Evolutionary conservation across 2,329 filamentous ascomycete genomes (phyloP), one percentile per base, ranked within the genome.

Genomic region (Bipolaris zeicola): DNA sequence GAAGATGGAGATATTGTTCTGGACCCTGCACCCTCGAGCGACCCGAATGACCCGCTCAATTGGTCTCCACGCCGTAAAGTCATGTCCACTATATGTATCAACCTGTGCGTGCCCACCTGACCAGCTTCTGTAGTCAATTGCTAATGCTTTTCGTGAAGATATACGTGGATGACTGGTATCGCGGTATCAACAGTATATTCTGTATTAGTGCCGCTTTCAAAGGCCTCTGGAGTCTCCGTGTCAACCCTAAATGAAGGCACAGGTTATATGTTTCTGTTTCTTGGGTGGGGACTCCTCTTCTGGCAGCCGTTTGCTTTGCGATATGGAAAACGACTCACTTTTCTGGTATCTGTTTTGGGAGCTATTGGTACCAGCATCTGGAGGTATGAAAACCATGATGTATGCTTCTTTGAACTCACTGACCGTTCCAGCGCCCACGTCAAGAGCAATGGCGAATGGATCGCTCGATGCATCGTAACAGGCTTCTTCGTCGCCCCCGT

Each of bases 301-400:
- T 83, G 80, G 78, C 82, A 84, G 61, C 81, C 83, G 2, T 64
- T 85, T 28, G 82, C 82, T 0, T 66, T 84, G 16, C 79, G 80
- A 45, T 83, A 81, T 57, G 83, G 83, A n/a, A 79, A 82, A 52
- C 75, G 82, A 5, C 74, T 77, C 1, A 77, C 80, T 1, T 84
- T 83, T 52, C 66, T 83, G 2, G 63, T 80, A 33, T 79, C 77
- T 1, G 75, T 75, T 2, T 59, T 78, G 3, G 75, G 75, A 14
- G 76, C 75, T 5, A 72, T 79, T 16, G 73, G 69, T 2, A 72
- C 77, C 1, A 77, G 65, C 24, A 66, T 84, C 1, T 82, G 80
- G 77, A 68, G 65, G 60, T 59, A 45, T 72, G 69, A 26, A 4
- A n/a, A 5, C 13, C 14, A 6, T 50, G 22, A 55, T 34, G 1